Evolutionary conservation across 2,329 filamentous ascomycete species (phyloP).

Genomic region (Chalaropsis thielavioides): DNA sequence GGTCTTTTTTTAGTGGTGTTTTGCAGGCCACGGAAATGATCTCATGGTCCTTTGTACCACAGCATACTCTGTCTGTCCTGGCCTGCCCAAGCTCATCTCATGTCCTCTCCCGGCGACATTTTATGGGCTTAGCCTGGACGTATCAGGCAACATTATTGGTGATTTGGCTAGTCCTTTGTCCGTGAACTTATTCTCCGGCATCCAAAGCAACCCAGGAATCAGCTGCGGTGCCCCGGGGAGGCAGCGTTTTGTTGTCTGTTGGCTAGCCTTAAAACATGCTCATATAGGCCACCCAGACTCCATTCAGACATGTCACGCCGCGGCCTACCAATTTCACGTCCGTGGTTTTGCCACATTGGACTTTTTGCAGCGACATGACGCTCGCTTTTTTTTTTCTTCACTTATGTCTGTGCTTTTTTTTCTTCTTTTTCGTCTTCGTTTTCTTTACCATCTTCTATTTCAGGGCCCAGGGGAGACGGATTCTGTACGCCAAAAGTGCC

Average conservation of each 20-base stretch:
- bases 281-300: not conserved
- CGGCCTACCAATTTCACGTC: not conserved
- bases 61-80: not conserved
- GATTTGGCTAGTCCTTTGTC: not conserved
- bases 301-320: not conserved
- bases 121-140: not conserved
- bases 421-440: not conserved
- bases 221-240: not conserved
- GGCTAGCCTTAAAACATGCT: constrained; percentile 2
- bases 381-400: not conserved
- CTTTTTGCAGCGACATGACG: constrained; percentile 7
- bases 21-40: not conserved
- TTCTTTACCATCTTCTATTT: not conserved
- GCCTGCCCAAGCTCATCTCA: not conserved
- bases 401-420: not conserved
- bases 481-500: not conserved
- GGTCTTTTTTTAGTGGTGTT: not conserved
- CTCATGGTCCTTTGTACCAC: not conserved
- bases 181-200: not conserved
- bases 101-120: not conserved
- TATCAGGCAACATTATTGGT: not conserved
- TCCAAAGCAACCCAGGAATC: not conserved
- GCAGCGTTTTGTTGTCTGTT: not conserved
- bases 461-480: not conserved
- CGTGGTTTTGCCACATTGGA: constrained; percentile 13